phyloP scores from a whole-genome alignment of 139 green algal species.

The Ettlia oleoabundans region DNA sequence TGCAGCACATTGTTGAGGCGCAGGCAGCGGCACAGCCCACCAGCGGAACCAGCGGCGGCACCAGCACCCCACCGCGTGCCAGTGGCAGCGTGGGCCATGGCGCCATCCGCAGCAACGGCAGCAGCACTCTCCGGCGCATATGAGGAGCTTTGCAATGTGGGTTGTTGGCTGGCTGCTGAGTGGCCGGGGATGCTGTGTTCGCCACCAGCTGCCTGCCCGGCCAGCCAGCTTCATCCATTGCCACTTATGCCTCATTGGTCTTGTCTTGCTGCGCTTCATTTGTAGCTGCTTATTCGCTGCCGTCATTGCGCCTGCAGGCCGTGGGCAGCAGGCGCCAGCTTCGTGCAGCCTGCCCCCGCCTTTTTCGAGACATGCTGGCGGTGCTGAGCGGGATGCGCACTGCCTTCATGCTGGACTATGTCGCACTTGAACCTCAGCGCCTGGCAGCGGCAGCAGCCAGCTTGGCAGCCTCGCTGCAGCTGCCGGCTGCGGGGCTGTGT shows the following conservation, averaged over 20 bases:
- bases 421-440: neutral
- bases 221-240: neutral
- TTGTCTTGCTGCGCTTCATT: too few species aligned
- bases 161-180: neutral
- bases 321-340: slow-evolving; percentile 2
- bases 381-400: slow-evolving; percentile 55
- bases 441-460: slow-evolving; percentile 1
- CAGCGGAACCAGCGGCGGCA: neutral
- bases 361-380: slow-evolving; percentile 51
- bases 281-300: too few species aligned
- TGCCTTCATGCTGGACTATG: slow-evolving; percentile 67
- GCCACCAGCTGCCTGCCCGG: neutral
- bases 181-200: neutral
- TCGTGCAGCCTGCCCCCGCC: slow-evolving; percentile 1
- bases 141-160: neutral
- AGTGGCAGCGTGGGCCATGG: neutral
- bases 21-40: neutral
- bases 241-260: too few species aligned
- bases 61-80: neutral
- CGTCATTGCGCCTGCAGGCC: neutral
- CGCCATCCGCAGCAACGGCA: neutral
- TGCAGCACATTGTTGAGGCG: neutral
- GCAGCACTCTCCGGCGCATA: neutral
- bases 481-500: slow-evolving; percentile 4
- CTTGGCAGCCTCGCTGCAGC: slow-evolving; percentile 2